Evolutionary conservation across 768 basidiomycete genomes (phyloP), one percentile per base, ranked within the genome.

Genomic region (Candolleomyces aberdarensis): DNA sequence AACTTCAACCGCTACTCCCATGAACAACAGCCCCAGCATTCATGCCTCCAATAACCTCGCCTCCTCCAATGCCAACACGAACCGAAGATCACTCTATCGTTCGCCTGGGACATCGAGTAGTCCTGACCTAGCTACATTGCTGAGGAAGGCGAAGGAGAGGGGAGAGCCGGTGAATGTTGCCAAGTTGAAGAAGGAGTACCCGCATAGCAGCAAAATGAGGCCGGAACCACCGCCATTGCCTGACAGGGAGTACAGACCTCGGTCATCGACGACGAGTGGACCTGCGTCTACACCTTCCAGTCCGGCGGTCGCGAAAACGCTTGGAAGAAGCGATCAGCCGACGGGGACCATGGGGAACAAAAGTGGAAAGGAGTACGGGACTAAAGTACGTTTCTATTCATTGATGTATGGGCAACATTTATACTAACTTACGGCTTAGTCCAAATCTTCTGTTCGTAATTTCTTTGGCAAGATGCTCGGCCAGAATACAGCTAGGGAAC

Each of bases 21-120:
- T 43, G 20, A 36, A 41, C 54, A 43, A n/a, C 36, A 56, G 36
- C 36, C 8, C 40, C n/a, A 56, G 41, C 20, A 26, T 36, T 17
- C 36, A 36, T 36, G 36, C 11, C 36, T 8, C 36, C 36, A 20
- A 19, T 11, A 49, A 50, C 31, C 48, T 59, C 47, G 40, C 54
- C 40, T 39, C 47, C 29, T 20, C 43, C 14, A 57, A 61, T 52
- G 54, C 55, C 31, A 86, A 88, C 67, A 85, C 83, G 8, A 91
- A 91, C 71, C 83, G 92, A 49, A 84, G 92, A 54, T 92, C 90
- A 63, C 85, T 97, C 77, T 95, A 94, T 71, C 82, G 95, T 60
- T 89, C 91, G 19, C 82, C 91, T 11, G 95, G 94, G 47, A 96
- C 93, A 8, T 90, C 94, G 39, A 92, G 91, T 66, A 94, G 90